Evolutionary conservation across 257 asterid species (phyloP).

Genomic region (Nicotiana benthamiana): DNA sequence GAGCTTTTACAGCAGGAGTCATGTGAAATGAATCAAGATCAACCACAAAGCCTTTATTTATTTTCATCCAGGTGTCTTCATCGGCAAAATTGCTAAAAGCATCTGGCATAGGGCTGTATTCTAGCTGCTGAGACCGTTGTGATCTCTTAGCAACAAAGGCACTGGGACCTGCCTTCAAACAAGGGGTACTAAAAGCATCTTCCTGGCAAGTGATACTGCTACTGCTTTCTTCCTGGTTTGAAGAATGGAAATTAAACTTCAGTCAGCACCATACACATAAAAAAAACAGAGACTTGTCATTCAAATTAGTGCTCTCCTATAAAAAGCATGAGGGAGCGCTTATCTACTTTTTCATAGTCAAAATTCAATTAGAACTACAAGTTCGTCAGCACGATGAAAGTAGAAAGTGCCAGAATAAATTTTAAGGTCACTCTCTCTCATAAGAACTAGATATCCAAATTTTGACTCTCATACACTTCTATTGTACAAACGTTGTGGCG

Average conservation of each 20-base stretch:
- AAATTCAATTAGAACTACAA: neutral
- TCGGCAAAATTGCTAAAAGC: slow-evolving; percentile 64
- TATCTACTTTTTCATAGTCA: neutral
- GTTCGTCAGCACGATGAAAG: neutral
- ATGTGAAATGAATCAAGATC: slow-evolving; percentile 76
- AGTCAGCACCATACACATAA: slow-evolving; percentile 10
- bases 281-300: neutral
- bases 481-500: neutral
- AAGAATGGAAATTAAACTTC: slow-evolving; percentile 12
- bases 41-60: slow-evolving; percentile 83
- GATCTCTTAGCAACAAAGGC: slow-evolving; percentile 76
- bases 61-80: slow-evolving; percentile 85
- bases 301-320: neutral
- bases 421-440: neutral
- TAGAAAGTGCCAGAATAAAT: neutral
- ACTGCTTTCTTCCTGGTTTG: slow-evolving; percentile 47
- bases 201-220: slow-evolving; percentile 35
- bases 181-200: slow-evolving; percentile 72
- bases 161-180: slow-evolving; percentile 56
- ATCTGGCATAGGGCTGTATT: slow-evolving; percentile 80
- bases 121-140: slow-evolving; percentile 39
- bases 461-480: neutral
- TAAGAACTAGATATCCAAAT: neutral
- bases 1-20: slow-evolving; percentile 74
- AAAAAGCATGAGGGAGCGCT: neutral